Percentiles rank a stretch among this genome's conserved stretches.
Conservation (phyloP, 768 basidiomycete genomes). For the Termitomyces sp. region DNA sequence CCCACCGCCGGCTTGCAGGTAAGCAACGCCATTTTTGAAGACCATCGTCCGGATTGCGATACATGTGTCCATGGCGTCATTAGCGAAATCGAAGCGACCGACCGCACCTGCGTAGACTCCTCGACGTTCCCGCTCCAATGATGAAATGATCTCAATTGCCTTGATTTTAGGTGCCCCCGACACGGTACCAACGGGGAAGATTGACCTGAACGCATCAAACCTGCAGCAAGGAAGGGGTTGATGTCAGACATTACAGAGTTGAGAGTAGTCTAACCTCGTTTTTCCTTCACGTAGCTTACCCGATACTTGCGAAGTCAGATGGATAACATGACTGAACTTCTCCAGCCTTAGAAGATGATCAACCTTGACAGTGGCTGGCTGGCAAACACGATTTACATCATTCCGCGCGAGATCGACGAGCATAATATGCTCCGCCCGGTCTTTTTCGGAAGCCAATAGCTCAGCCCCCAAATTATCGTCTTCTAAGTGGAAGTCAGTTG, state of each 20-base stretch:
- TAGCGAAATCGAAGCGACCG: conserved; percentile 95
- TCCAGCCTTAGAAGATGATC: conserved; percentile 92
- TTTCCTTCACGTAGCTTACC: conserved; percentile 76
- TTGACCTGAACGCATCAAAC: conserved; percentile 98
- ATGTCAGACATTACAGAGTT: background rate
- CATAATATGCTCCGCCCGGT: conserved; percentile 98
- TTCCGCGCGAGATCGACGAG: conserved; percentile 96
- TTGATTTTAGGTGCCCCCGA: conserved; percentile 99
- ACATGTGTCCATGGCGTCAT: conserved; percentile 95
- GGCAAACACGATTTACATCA: conserved; percentile 96
- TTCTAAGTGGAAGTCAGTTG: conserved; percentile 48
- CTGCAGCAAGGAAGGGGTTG: conserved; percentile 30
- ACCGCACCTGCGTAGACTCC: conserved; percentile 97
- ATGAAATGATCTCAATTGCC: conserved; percentile 88
- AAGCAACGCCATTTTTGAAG: conserved; percentile 88
- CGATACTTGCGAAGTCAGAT: conserved; percentile 93
- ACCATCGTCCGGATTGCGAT: conserved; percentile 98
- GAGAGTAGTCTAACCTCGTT: conserved; percentile 53
- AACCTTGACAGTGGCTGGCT: conserved; percentile 92
- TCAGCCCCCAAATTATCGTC: conserved; percentile 73
- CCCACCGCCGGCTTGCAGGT: conserved; percentile 94
- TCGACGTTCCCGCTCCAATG: conserved; percentile 81
- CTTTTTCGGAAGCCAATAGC: conserved; percentile 83
- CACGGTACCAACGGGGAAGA: conserved; percentile 98
- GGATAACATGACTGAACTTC: conserved; percentile 97